Evolutionary conservation across 306 rosid species (phyloP), one percentile per base, ranked within the genome.

Genomic region (Comarum palustre): DNA sequence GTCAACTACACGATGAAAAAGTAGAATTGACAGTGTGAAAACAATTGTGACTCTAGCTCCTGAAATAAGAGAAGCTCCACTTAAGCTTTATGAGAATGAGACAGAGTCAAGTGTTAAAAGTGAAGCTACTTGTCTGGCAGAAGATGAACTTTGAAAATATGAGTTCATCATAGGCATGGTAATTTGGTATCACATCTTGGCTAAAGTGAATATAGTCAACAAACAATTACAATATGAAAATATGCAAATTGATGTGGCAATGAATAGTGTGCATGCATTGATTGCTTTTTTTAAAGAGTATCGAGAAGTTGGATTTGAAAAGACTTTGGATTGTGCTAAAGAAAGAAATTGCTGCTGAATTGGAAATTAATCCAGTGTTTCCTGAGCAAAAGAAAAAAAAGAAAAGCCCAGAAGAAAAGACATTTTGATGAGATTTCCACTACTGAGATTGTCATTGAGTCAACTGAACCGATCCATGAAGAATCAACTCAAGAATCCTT

Each of bases 311-410:
- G 50, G 27, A 31, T 66, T 38, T 42, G 51, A 39, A 6, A 11
- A 19, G 2, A 66, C 39, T 55, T 1, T 71, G 66, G 8, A 34
- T 71, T 38, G 46, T 17, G 36, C 75, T 38, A n/a, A n/a, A n/a
- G n/a, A 71, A 54, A 46, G 42, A 71, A 17, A 71, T 71, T 52
- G 51, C 38, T 54, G 17, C 14, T 71, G 52, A 55, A 36, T 54
- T 71, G 34, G 36, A 55, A 38, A 71, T 71, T 27, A 41, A 71
- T 52, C 58, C 38, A 13, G 20, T 61, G 66, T 61, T 32, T 34
- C 16, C 17, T 25, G 66, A 61, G 36, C 6, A 4, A 6, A 43
- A 43, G 15, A 10, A 43, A 61, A 32, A n/a, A n/a, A n/a, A n/a
- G n/a, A 32, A 61, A 4, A 32, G 11, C 32, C 6, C 3, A 16